Evolutionary conservation across 306 rosid genomes (phyloP), one percentile per base, ranked within the genome.

Genomic region (Cucurbita argyrosperma): DNA sequence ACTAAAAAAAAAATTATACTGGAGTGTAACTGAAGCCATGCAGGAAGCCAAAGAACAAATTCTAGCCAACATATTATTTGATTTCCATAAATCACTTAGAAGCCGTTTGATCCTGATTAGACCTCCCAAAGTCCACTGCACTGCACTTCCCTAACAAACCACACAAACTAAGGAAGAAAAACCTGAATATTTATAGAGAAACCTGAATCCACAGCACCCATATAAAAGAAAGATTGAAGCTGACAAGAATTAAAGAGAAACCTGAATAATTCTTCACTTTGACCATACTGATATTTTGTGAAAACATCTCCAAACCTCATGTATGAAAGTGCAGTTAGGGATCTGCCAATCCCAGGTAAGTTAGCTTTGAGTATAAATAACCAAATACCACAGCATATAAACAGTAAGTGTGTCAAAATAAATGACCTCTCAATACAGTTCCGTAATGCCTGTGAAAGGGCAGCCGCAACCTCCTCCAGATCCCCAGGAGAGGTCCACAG

Each of bases 401-500:
- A n/a, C 51, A 40, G 67, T 71, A 72, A 72, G 64, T 40, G 70
- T 65, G 80, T 50, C 60, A 80, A 67, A 81, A 70, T 18, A 42
- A 70, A 12, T 59, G 45, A 88, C 98, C 98, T 94, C 78, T 94
- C 98, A 50, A 94, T 80, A 73, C 92, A 57, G 82, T 88, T 90
- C 85, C 96, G 85, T 76, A 94, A 78, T 74, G 97, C 97, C 86
- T 89, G 99, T 78, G 99, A 89, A 79, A 94, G 92, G 80, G 97
- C 99, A 39, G 88, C 80, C 7, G 97, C 97, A 79, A 89, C 92
- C 84, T 94, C 99, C 84, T 94, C 99, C 4, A 96, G 89, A 79
- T 94, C 99, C 69, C 99, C 99, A 66, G 99, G 99, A 77, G 99
- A 88, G 80, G 84, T 60, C 99, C 99, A 94, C 40, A 88, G 75